Conservation (phyloP, 306 rosid genomes). For the Inga leiocalycina region DNA sequence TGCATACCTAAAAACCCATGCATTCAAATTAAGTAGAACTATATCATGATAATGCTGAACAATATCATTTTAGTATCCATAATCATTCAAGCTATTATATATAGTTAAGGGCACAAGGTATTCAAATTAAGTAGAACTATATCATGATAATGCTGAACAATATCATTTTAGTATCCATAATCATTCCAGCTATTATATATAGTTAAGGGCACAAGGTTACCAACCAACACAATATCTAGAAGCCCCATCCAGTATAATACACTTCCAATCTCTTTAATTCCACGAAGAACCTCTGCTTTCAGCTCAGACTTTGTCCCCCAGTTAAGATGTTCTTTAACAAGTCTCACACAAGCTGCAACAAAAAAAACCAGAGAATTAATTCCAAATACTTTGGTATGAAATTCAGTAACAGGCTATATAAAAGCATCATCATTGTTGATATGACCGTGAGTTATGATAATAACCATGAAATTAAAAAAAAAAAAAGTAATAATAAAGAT, state of each 20-base stretch:
- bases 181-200: slow-evolving; percentile 1
- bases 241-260: slow-evolving; percentile 93
- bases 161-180: not conserved
- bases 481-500: not conserved
- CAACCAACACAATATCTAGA: slow-evolving; percentile 91
- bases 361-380: slow-evolving; percentile 30
- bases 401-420: not conserved
- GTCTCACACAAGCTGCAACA: slow-evolving; percentile 78
- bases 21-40: not conserved
- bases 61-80: not conserved
- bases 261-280: slow-evolving; percentile 98
- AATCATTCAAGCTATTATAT: not conserved
- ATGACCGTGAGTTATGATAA: not conserved
- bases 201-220: slow-evolving; percentile 41
- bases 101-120: slow-evolving; percentile 25
- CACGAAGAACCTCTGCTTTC: slow-evolving; percentile 86
- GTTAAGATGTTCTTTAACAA: slow-evolving; percentile 86
- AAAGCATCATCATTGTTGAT: slow-evolving; percentile 3
- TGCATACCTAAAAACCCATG: not conserved
- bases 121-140: not conserved
- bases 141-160: not conserved
- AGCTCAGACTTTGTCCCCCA: slow-evolving; percentile 91
- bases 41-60: not conserved
- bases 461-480: not conserved
- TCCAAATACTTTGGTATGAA: slow-evolving; percentile 33